Base-by-base conservation (phyloP, 441 rosid genomes). In the Pelargonium myrrhifolium region DNA sequence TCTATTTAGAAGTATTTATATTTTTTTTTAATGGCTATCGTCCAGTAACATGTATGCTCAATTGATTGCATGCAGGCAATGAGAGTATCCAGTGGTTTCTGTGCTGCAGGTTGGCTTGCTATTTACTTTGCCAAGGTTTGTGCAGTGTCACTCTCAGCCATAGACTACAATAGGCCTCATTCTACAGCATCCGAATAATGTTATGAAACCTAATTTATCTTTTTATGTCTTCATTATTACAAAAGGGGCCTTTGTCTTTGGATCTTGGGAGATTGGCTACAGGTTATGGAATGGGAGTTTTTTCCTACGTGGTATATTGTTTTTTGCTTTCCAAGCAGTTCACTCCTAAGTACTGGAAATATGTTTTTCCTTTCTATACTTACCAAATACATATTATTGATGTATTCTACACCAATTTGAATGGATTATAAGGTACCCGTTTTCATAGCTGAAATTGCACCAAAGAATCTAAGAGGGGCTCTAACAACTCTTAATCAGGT, bases 281-380 rank as follows among this genome's bases (percentile, higher is more conserved):
- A 0, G 97, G 97, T 64, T 94, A 89, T 72, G 97, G 96, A 69
- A 94, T 91, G 96, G 99, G 99, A 67, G 89, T 86, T 35, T 89
- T 88, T 78, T 93, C 97, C 10, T 89, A 84, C 65, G 97, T 87
- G 90, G 97, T 89, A 75, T 24, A 65, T 66, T 66, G 22, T 64
- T 15, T 51, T 18, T 31, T n/a, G 37, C 66, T 58, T 35, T 58
- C 67, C 49, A 22, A 22, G 11, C 18, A 24, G 28, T 24, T 24
- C 28, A 24, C 1, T 24, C 28, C 28, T 24, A 24, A 24, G 2
- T 24, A 24, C 2, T 24, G 28, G 28, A 24, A 24, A 24, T 2
- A 2, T 24, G 28, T 24, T 24, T 24, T 24, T 24, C 28, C 2
- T 24, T 24, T 24, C 28, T 24, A 24, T 24, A 2, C 28, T 24